phyloP scores from a whole-genome alignment of 2,329 filamentous ascomycete genomes.

The Aspergillus viridinutans region DNA sequence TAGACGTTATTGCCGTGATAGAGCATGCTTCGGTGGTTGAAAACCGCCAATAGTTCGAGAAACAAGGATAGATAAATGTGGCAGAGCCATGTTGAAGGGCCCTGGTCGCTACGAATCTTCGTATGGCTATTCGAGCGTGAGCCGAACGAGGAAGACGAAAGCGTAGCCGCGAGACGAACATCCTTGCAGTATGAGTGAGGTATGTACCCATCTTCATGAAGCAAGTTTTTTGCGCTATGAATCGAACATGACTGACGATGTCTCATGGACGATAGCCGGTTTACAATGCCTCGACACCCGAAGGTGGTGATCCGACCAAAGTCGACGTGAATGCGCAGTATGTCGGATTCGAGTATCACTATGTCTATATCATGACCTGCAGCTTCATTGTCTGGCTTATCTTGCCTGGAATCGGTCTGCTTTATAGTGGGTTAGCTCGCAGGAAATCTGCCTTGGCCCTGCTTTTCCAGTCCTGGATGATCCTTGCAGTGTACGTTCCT shows the following conservation, averaged over 20 bases:
- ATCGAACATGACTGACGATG: neutral
- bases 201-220: neutral
- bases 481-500: conserved; percentile 48
- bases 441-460: conserved; percentile 60
- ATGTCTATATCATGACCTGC: conserved; percentile 55
- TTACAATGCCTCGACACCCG: conserved; percentile 41
- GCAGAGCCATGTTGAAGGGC: neutral
- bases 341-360: conserved; percentile 56
- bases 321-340: conserved; percentile 58
- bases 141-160: neutral
- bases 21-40: neutral
- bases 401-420: conserved; percentile 61
- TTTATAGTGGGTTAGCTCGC: conserved; percentile 61
- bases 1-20: neutral
- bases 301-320: conserved; percentile 51
- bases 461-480: conserved; percentile 60
- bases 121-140: neutral
- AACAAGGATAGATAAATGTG: neutral
- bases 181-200: neutral
- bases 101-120: too few relatives aligned
- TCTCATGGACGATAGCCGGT: conserved; percentile 22
- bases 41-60: neutral
- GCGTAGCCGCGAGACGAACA: neutral
- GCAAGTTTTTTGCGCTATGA: neutral
- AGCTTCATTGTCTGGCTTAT: conserved; percentile 62